Evolutionary conservation across 371 early-diverging fungal species (phyloP), one percentile per base, ranked within the genome.

Genomic region (Apophysomyces elegans): DNA sequence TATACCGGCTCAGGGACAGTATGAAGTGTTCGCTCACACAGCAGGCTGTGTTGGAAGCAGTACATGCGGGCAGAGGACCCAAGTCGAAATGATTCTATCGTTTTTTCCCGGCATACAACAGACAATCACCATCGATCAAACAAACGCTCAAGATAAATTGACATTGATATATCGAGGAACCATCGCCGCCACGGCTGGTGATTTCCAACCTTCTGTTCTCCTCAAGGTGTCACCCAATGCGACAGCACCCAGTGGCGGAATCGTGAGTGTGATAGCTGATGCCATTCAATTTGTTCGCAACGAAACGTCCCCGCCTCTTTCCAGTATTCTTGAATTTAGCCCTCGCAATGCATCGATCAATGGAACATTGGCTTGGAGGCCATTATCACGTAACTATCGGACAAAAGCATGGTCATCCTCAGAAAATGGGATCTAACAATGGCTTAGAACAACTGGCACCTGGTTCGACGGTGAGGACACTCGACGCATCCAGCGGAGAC

Each of bases 11-110:
- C 76, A 85, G 18, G 91, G 91, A 5, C 75, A 80, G 41, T 91
- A 91, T 56, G 69, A 84, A 32, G 84, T 90, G 5, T 89, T 81
- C 65, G 71, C 87, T 43, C 79, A 74, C 46, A 87, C 91, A 4
- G 91, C 92, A n/a, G 89, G 88, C 7, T 91, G 92, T 73, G 80
- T 85, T 43, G 81, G 84, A 56, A 82, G 83, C 38, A 83, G 83
- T 62, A 74, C 79, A 6, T 91, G 91, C 46, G 61, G 67, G 32
- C 71, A 75, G 61, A 82, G 90, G 32, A 78, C 80, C 1, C 74
- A 80, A 37, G 83, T 85, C 8, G 73, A 79, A 14, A 71, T 90
- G 5, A 70, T 68, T 3, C 56, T 88, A 13, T 68, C 64, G 18
- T 63, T 81, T 13, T 71, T 80, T 8, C 79, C 85, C 7, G 78